Percentiles rank a stretch among this genome's conserved stretches.
Evolutionary conservation across 2,329 filamentous ascomycete genomes (phyloP).

Genomic region (Fusarium fujikuroi): DNA sequence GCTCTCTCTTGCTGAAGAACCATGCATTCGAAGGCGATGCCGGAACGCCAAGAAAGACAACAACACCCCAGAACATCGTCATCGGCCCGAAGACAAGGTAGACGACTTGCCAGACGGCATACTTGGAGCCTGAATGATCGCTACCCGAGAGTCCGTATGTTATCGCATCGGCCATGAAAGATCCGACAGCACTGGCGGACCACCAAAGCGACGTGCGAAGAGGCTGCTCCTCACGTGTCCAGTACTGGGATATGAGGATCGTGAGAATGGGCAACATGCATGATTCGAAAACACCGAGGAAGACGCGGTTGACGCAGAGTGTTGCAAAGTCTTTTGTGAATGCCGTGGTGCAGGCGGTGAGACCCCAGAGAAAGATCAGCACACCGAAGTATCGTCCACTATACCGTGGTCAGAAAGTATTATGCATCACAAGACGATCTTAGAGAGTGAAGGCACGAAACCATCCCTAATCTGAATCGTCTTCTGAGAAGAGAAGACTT

Average conservation of each 20-base stretch:
- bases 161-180: neutral
- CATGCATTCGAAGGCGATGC: neutral
- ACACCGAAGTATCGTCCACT: neutral
- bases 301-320: neutral
- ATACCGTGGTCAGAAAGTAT: rapidly evolving
- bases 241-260: neutral
- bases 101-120: neutral
- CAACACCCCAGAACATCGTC: neutral
- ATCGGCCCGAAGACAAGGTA: neutral
- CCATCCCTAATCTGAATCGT: too few species aligned
- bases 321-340: neutral
- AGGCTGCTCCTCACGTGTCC: neutral
- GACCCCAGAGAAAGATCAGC: neutral
- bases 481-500: too few species aligned
- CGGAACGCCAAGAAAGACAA: neutral
- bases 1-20: neutral
- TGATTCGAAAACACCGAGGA: neutral
- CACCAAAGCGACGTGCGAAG: neutral
- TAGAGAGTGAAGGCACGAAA: too few species aligned
- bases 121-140: neutral
- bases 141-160: neutral
- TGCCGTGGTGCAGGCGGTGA: neutral
- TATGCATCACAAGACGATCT: too few species aligned
- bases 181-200: neutral
- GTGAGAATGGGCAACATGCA: neutral